Evolutionary conservation across 495 filamentous ascomycete species (phyloP), one percentile per base, ranked within the genome.

Genomic region (Chaetomidium leptoderma): DNA sequence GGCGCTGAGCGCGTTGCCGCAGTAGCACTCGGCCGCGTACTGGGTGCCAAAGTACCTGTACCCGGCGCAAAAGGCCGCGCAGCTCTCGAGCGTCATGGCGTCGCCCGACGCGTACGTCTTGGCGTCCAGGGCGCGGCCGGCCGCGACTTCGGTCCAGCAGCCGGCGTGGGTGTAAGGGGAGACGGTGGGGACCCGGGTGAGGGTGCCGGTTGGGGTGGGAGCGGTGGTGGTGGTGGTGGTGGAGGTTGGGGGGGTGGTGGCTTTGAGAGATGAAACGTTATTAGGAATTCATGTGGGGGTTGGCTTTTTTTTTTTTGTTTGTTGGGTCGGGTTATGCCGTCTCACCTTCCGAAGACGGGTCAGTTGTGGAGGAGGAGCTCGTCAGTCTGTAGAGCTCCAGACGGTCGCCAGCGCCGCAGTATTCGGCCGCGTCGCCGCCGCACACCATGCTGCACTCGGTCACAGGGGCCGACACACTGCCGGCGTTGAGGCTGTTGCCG

Each of bases 11-110:
- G 48, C 37, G 49, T 70, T 60, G 26, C 71, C 77, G 63, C 78
- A 82, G 60, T 73, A 82, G 59, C 77, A 80, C 54, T 81, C 73
- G 48, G 72, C 47, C 3, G 68, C 69, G 64, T 76, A 80, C 58
- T 81, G 76, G 4, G 72, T 69, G 3, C 72, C 77, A 58, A 75
- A 78, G 61, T 73, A 80, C 29, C 65, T 64, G 65, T 68, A 78
- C 1, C 65, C 75, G 3, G 61, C 57, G 66, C 78, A 81, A 55
- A 70, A 76, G 21, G 60, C 52, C 47, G 71, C 74, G 66, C 77
- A 81, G 19, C 39, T 52, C 60, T 80, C 74, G 19, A 79, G 57
- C 1, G 76, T 79, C 77, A 80, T 79, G 35, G 50, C 54, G 58
- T 74, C 67, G 42, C 58, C 69, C 11, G 64, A 67, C 13, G 64